Evolutionary conservation across 225 moss, liverwort and hornwort genomes (phyloP).

Genomic region (Takakia lepidozioides): DNA sequence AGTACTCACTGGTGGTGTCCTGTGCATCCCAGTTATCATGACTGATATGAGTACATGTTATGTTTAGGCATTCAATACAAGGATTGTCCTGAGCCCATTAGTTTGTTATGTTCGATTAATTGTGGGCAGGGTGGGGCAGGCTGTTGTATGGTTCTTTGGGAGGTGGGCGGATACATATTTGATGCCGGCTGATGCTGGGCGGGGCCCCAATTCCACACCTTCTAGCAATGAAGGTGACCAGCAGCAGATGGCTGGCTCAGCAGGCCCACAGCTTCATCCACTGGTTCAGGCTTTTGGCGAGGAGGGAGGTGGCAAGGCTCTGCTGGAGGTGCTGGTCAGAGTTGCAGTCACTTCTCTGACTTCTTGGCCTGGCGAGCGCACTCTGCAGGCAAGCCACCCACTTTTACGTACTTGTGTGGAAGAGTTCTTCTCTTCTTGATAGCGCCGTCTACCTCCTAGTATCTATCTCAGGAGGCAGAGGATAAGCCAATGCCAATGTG

Average conservation of each 20-base stretch:
- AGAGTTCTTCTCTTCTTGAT: too few species aligned
- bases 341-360: conserved; percentile 82
- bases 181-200: conserved; percentile 99
- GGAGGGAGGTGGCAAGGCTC: conserved; percentile 90
- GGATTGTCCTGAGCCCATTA: too few species aligned
- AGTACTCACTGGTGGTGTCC: too few species aligned
- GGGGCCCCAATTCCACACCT: conserved; percentile 98
- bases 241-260: conserved; percentile 63
- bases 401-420: too few species aligned
- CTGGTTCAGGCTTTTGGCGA: conserved; percentile 91
- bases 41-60: too few species aligned
- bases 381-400: conserved; percentile 55
- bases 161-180: conserved; percentile 99
- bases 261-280: conserved; percentile 71
- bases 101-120: too few species aligned
- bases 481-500: too few species aligned
- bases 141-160: conserved; percentile 98
- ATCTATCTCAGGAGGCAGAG: too few species aligned
- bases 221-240: conserved; percentile 92
- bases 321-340: conserved; percentile 82
- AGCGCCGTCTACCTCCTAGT: too few species aligned
- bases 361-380: conserved; percentile 95
- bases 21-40: too few species aligned
- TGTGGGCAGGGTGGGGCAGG: conserved; percentile 49
- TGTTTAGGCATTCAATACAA: too few species aligned